Evolutionary conservation across 371 early-diverging fungal genomes (phyloP).

Genomic region (Syncephalastrum monosporum): DNA sequence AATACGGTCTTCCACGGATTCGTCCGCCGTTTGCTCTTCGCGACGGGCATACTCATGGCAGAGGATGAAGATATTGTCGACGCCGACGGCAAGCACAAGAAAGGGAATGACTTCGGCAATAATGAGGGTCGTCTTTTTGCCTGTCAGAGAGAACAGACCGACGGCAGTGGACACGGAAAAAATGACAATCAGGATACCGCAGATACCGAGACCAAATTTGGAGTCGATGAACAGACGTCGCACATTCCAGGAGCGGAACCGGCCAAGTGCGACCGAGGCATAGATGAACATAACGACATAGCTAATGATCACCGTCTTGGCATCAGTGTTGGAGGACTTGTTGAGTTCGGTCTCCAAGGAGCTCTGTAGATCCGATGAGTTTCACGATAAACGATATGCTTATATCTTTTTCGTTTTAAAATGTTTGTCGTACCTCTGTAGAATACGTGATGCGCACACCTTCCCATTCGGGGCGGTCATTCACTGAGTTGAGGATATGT

Average conservation of each 20-base stretch:
- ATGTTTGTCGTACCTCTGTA: conserved; percentile 52
- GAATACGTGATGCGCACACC: conserved; percentile 64
- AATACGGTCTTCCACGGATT: conserved; percentile 51
- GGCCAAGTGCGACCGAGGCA: conserved; percentile 68
- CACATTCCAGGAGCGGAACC: conserved; percentile 37
- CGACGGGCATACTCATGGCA: conserved; percentile 68
- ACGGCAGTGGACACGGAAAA: conserved; percentile 70
- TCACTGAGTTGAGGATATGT: conserved; percentile 36
- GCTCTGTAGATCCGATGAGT: conserved; percentile 20
- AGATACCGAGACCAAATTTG: conserved; percentile 66
- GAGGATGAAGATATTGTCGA: conserved; percentile 79
- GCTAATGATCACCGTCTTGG: conserved; percentile 59
- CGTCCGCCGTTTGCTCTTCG: conserved; percentile 24
- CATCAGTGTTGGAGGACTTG: conserved; percentile 68
- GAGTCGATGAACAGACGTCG: conserved; percentile 64
- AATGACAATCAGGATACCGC: conserved; percentile 72
- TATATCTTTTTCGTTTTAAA: no score
- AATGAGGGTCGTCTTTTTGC: conserved; percentile 69
- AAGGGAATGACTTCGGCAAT: conserved; percentile 84
- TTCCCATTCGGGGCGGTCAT: conserved; percentile 47
- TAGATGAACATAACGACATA: conserved; percentile 78
- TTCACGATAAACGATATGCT: conserved; percentile 2
- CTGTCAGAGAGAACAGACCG: conserved; percentile 67
- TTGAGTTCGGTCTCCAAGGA: conserved; percentile 70
- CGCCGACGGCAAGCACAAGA: conserved; percentile 78